Conservation (phyloP, 2,329 filamentous ascomycete species). For the Botryotinia calthae region DNA sequence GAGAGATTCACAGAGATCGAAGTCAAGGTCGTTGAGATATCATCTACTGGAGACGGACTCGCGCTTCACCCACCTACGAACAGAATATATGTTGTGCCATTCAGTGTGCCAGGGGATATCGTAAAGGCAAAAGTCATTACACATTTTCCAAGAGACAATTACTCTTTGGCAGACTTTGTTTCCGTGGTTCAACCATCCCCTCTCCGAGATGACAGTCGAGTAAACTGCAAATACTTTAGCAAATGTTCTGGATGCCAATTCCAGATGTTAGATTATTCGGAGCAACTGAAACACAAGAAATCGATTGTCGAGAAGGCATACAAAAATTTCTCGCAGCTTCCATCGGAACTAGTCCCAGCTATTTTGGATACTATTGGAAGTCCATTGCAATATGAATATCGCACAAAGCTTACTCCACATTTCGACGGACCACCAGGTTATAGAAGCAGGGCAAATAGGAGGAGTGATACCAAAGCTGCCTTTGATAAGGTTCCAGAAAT, state of each 20-base stretch:
- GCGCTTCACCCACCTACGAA: conserved; percentile 64
- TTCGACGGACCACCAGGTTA: conserved; percentile 72
- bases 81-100: conserved; percentile 82
- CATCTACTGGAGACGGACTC: conserved; percentile 89
- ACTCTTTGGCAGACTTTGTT: conserved; percentile 79
- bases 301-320: conserved; percentile 88
- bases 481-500: conserved; percentile 72
- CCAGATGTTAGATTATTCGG: conserved; percentile 89
- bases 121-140: conserved; percentile 76
- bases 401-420: conserved; percentile 95
- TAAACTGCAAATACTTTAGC: conserved; percentile 83
- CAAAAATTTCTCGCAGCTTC: conserved; percentile 82
- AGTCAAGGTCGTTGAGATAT: conserved; percentile 76
- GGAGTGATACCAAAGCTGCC: conserved; percentile 52
- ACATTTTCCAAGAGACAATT: conserved; percentile 62
- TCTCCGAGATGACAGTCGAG: conserved; percentile 71
- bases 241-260: conserved; percentile 92
- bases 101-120: conserved; percentile 79
- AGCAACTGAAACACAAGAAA: conserved; percentile 82
- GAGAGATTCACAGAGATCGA: conserved; percentile 73
- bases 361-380: conserved; percentile 85
- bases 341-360: conserved; percentile 69
- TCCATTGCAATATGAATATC: conserved; percentile 87
- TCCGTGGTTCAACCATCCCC: conserved; percentile 71
- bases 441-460: conserved; percentile 46